Evolutionary conservation across 495 filamentous ascomycete genomes (phyloP), one percentile per base, ranked within the genome.

Genomic region (Penicillium verhagenii): DNA sequence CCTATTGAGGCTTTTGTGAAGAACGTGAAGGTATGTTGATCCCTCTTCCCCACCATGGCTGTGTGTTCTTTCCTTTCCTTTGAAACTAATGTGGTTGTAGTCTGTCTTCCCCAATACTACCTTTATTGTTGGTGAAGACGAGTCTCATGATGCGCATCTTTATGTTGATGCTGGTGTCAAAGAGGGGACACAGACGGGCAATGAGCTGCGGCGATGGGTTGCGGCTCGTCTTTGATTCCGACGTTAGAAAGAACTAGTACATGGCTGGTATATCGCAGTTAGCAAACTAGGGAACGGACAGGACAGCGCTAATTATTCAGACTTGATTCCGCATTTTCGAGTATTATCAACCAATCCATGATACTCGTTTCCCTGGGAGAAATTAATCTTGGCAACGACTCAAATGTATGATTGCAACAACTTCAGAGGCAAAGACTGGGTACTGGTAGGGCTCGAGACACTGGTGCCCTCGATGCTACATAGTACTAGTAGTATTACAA

Each of bases 1-100:
- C 67, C 70, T 24, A 84, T 87, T 61, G 67, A 73, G 53, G 69
- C 58, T 31, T 75, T 85, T 68, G 75, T 59, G 47, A 67, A 72
- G 56, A 77, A 71, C 65, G 69, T 79, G 16, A 56, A 71, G 73
- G 71, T 73, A 61, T 61, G 59, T 35, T 25, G 18, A 13, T 16
- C 10, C 7, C 6, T 14, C 20, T 7, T 45, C 44, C 39, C 38
- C 16, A 13, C 24, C 10, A 16, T 48, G 19, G 29, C 19, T 50
- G 18, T 47, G 33, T 10, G 28, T 39, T 45, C 33, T 24, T 10
- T 26, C 33, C 6, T 50, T 9, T 42, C 1, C 0, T 6, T 18
- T 28, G n/a, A 7, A 50, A 47, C 37, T 54, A 43, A 64, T 14
- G 8, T 4, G 23, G 25, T 47, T 43, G 6, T 58, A 73, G 70